These are phyloP conservation scores for Drosera capensis DNA, from an alignment of 148 eudicot genomes.

Conservation along the genomic window DNA sequence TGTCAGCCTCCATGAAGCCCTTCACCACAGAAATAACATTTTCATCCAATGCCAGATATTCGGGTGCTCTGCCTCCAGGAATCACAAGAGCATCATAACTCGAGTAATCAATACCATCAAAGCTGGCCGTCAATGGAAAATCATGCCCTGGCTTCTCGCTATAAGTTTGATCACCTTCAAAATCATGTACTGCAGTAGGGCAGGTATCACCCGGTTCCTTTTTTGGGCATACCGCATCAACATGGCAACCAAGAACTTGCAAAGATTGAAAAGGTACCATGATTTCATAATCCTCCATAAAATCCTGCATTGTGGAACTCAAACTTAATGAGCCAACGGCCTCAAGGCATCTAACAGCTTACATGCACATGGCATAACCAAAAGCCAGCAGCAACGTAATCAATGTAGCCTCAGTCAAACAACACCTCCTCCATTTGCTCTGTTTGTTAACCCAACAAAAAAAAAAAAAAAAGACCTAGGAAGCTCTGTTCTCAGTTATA, in stretches of 20 bases:
- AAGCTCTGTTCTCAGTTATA: too few species aligned
- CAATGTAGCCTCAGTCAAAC: too few species aligned
- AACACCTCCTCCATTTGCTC: too few species aligned
- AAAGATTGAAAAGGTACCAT: constrained; percentile 90
- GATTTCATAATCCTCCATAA: constrained; percentile 95
- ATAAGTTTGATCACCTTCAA: constrained; percentile 97
- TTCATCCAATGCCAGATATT: constrained; percentile 76
- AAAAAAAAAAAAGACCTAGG: too few species aligned
- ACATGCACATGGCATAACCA: too few species aligned
- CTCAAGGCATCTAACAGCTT: too few species aligned
- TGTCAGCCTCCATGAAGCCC: constrained; percentile 60
- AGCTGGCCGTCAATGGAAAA: constrained; percentile 56
- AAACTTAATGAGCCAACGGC: not conserved
- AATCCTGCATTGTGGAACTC: constrained; percentile 38
- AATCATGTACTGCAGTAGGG: constrained; percentile 89
- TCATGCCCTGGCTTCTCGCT: constrained; percentile 93
- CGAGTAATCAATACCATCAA: constrained; percentile 45
- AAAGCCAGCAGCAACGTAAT: too few species aligned
- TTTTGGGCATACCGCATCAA: constrained; percentile 89
- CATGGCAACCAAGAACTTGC: constrained; percentile 95
- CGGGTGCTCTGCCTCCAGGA: constrained; percentile 99
- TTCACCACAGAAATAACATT: constrained; percentile 56
- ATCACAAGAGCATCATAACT: constrained; percentile 92
- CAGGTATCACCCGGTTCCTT: constrained; percentile 67
- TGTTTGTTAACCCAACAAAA: too few species aligned